phyloP scores from a whole-genome alignment of 306 rosid species.

The Acacia acuminata region DNA sequence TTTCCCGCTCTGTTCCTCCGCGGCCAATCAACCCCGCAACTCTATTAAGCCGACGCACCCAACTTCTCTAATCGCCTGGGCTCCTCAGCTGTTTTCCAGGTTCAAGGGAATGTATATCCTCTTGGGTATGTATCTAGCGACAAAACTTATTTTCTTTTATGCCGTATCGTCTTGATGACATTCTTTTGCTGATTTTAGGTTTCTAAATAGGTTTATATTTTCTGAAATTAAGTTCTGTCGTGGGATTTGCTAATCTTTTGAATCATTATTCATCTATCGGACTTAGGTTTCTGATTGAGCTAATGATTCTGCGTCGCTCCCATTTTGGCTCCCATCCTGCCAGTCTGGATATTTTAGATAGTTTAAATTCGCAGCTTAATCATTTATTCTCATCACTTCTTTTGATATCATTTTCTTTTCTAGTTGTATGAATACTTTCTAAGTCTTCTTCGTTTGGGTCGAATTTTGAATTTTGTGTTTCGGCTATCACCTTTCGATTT shows the following conservation, averaged over 20 bases:
- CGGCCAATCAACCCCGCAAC: conserved; percentile 34
- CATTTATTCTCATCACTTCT: conserved; percentile 7
- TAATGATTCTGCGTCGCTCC: neutral
- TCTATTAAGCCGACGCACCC: neutral
- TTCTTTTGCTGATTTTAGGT: neutral
- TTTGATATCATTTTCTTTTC: neutral
- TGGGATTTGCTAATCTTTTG: conserved; percentile 1
- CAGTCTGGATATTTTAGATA: neutral
- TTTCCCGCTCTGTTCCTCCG: conserved; percentile 43
- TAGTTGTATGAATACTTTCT: conserved; percentile 3
- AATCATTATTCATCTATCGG: neutral
- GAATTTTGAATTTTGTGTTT: conserved; percentile 9
- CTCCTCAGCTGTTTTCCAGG: conserved; percentile 44
- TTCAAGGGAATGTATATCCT: conserved; percentile 80
- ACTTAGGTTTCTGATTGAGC: neutral
- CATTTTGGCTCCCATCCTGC: neutral
- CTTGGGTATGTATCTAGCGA: conserved; percentile 56
- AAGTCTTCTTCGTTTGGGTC: neutral
- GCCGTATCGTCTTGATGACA: conserved; percentile 3
- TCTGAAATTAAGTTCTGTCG: neutral
- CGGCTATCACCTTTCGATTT: neutral
- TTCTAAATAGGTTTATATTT: neutral
- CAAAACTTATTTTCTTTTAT: neutral
- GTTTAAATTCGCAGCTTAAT: neutral
- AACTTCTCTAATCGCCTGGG: neutral